These are phyloP conservation scores for Fomitopsis pulvina DNA, from an alignment of 768 basidiomycete genomes.

Conservation along the genomic window DNA sequence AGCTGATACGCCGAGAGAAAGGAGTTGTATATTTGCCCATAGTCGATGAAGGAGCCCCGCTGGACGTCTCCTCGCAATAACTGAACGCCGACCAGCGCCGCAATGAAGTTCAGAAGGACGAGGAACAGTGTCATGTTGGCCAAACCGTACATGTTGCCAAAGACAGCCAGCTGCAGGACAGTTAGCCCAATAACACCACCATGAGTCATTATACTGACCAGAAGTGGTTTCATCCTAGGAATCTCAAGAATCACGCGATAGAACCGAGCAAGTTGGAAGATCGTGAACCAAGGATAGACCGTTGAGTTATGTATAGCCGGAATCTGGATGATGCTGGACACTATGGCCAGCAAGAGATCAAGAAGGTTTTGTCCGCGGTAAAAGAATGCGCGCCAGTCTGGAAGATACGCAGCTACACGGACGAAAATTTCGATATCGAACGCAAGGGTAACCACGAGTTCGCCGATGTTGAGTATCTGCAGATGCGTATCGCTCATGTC, in stretches of 20 bases:
- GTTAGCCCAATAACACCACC: background rate
- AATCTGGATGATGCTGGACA: constrained; percentile 76
- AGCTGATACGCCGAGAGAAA: constrained; percentile 87
- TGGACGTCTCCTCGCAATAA: constrained; percentile 79
- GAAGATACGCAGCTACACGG: constrained; percentile 62
- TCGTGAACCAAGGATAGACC: constrained; percentile 84
- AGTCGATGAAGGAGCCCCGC: constrained; percentile 52
- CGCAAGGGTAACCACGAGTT: constrained; percentile 70
- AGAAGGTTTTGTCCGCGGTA: constrained; percentile 53
- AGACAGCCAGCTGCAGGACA: constrained; percentile 65
- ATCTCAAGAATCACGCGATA: constrained; percentile 89
- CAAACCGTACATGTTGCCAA: constrained; percentile 88
- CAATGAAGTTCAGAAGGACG: constrained; percentile 79
- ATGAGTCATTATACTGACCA: constrained; percentile 43
- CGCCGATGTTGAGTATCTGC: constrained; percentile 51
- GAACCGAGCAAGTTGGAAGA: constrained; percentile 81
- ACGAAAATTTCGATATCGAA: constrained; percentile 88
- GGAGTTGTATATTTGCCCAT: constrained; percentile 75
- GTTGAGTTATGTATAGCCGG: constrained; percentile 59
- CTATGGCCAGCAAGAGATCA: constrained; percentile 71
- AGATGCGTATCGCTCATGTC: constrained; percentile 40
- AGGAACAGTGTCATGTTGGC: constrained; percentile 91
- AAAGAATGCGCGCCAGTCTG: constrained; percentile 82
- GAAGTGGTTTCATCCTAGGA: constrained; percentile 82
- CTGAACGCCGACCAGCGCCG: constrained; percentile 77